A percentile compares a stretch with the other conserved stretches of the same genome.
These are phyloP conservation scores for Persicaria tinctoria DNA, from an alignment of 148 eudicot species.

Conservation along the genomic window DNA sequence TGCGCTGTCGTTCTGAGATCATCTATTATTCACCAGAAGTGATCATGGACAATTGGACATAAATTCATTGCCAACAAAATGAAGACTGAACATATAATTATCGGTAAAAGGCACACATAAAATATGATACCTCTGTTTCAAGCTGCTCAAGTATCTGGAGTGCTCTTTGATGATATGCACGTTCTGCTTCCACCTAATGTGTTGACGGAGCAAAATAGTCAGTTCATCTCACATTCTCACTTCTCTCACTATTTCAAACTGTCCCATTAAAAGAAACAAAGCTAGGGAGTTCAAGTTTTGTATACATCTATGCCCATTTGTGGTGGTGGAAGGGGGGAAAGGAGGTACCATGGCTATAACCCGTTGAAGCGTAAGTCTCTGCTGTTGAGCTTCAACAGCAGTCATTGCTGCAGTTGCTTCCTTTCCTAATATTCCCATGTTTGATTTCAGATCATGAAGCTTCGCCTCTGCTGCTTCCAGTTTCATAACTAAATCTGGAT, in stretches of 20 bases:
- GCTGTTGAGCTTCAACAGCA: constrained; percentile 98
- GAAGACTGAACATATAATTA: neutral
- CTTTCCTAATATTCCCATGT: constrained; percentile 71
- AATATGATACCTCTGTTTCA: constrained; percentile 68
- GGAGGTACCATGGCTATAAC: constrained; percentile 70
- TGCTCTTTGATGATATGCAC: constrained; percentile 82
- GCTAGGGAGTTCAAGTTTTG: neutral
- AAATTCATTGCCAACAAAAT: neutral
- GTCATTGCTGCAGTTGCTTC: constrained; percentile 97
- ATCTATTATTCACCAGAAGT: constrained; percentile 37
- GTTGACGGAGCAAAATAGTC: constrained; percentile 11
- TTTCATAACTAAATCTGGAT: constrained; percentile 70
- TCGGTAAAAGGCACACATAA: constrained; percentile 4
- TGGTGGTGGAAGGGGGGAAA: neutral
- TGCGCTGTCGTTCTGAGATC: constrained; percentile 77
- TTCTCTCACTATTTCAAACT: neutral
- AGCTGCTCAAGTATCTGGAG: constrained; percentile 88
- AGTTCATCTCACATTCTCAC: neutral
- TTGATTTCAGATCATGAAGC: constrained; percentile 82
- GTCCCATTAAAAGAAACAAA: neutral
- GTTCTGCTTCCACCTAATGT: constrained; percentile 82
- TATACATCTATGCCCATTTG: neutral
- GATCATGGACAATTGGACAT: neutral
- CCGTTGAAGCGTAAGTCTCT: constrained; percentile 84
- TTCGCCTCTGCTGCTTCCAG: constrained; percentile 83